A percentile compares a stretch with the other conserved stretches of the same genome.
Evolutionary conservation across 2,329 filamentous ascomycete genomes (phyloP).

Genomic region (Trichoderma aggressivum): DNA sequence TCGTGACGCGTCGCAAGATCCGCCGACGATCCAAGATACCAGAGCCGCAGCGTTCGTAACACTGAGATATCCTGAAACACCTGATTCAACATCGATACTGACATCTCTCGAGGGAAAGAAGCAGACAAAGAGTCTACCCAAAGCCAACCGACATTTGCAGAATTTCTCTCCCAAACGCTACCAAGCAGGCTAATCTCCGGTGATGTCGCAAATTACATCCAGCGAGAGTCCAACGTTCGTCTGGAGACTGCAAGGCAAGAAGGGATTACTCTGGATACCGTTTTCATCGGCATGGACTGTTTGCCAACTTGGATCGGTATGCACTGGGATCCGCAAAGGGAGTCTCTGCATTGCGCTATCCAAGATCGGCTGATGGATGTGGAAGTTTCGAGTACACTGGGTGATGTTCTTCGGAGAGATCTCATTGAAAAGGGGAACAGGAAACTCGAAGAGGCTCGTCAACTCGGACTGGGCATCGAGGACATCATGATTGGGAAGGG

Average conservation of each 20-base stretch:
- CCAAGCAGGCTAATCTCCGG: constrained; percentile 25
- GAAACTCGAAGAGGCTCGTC: constrained; percentile 27
- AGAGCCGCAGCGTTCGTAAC: neutral
- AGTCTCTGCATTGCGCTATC: constrained; percentile 27
- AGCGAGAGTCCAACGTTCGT: constrained; percentile 24
- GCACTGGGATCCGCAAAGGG: constrained; percentile 26
- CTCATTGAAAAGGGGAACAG: constrained; percentile 28
- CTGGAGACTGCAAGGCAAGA: constrained; percentile 24
- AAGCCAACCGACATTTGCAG: constrained; percentile 5
- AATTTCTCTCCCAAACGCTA: constrained; percentile 21
- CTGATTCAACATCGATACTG: neutral
- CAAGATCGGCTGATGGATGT: constrained; percentile 26
- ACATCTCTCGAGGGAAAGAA: neutral
- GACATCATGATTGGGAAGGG: constrained; percentile 27
- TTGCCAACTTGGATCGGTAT: constrained; percentile 29
- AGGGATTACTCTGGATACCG: constrained; percentile 19
- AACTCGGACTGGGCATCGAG: constrained; percentile 22
- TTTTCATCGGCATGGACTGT: constrained; percentile 30
- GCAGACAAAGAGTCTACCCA: neutral
- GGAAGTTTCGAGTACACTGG: constrained; percentile 23
- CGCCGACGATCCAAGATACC: neutral
- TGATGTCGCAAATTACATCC: constrained; percentile 24
- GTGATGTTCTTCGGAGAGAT: constrained; percentile 21
- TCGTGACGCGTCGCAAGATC: constrained; percentile 1
- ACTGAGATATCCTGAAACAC: neutral